Evolutionary conservation across 2,329 filamentous ascomycete species (phyloP).

Genomic region (Talaromyces sp.): DNA sequence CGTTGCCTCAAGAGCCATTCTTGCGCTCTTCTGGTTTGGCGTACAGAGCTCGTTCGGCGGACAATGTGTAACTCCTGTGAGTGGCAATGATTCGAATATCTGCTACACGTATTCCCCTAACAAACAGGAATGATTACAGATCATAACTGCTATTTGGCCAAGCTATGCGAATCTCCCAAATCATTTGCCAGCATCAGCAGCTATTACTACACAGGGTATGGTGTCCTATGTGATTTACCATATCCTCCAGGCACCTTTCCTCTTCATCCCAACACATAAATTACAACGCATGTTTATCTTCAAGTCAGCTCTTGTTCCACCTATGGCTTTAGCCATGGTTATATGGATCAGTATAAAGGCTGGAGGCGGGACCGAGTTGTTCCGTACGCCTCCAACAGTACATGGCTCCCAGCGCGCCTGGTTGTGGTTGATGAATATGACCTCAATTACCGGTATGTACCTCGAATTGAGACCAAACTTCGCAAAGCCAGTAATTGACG

Average conservation of each 20-base stretch:
- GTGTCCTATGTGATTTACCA: slow-evolving; percentile 15
- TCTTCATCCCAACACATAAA: slow-evolving; percentile 17
- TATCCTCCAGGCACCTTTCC: slow-evolving; percentile 16
- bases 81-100: not conserved
- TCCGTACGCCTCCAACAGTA: slow-evolving; percentile 12
- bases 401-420: slow-evolving; percentile 13
- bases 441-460: slow-evolving; percentile 12
- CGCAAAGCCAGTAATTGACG: not conserved
- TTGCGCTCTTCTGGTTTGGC: slow-evolving; percentile 44
- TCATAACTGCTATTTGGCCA: slow-evolving; percentile 49
- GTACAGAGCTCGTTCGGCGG: slow-evolving; percentile 13
- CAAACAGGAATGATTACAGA: slow-evolving; percentile 12
- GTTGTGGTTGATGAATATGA: slow-evolving; percentile 15
- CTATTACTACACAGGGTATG: slow-evolving; percentile 19
- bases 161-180: slow-evolving; percentile 51
- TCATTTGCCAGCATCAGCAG: slow-evolving; percentile 21
- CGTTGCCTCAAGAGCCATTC: slow-evolving; percentile 24
- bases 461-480: not conserved
- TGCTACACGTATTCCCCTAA: not conserved
- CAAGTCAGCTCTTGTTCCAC: slow-evolving; percentile 17
- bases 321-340: slow-evolving; percentile 16
- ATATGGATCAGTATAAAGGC: slow-evolving; percentile 15
- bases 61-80: slow-evolving; percentile 17
- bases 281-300: slow-evolving; percentile 17
- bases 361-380: slow-evolving; percentile 12